These are phyloP conservation scores for Chrysoporthe deuterocubensis DNA, from an alignment of 2,329 filamentous ascomycete species.

Conservation along the genomic window DNA sequence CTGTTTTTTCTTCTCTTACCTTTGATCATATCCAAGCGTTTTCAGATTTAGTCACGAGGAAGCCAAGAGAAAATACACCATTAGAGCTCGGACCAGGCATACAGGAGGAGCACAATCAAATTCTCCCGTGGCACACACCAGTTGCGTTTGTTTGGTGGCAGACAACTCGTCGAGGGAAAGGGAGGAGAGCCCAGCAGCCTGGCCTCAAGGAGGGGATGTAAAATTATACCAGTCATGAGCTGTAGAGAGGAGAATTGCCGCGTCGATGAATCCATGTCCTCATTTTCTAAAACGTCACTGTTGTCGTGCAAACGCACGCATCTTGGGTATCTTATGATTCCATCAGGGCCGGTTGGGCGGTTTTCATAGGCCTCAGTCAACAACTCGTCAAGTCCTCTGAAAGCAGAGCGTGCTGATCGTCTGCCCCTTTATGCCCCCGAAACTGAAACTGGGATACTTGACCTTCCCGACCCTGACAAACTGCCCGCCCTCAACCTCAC, in stretches of 20 bases:
- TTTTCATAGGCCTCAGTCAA: not conserved
- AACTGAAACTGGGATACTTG: conserved; percentile 84
- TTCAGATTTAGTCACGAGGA: conserved; percentile 24
- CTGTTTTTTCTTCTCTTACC: conserved; percentile 11
- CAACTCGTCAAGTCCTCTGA: conserved; percentile 42
- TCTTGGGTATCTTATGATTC: not conserved
- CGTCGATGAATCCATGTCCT: conserved; percentile 22
- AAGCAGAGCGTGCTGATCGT: conserved; percentile 90
- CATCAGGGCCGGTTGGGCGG: not conserved
- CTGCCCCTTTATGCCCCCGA: conserved; percentile 86
- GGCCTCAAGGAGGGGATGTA: conserved; percentile 21
- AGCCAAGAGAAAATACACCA: conserved; percentile 27
- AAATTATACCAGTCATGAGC: conserved; percentile 26
- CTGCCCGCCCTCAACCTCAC: conserved; percentile 36
- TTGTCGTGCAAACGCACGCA: not conserved
- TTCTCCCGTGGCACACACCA: conserved; percentile 15
- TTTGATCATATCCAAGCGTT: conserved; percentile 26
- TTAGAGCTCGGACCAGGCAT: conserved; percentile 28
- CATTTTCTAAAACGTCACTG: conserved; percentile 12
- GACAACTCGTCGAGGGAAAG: conserved; percentile 10
- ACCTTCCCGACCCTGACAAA: conserved; percentile 70
- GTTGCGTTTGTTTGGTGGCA: conserved; percentile 21
- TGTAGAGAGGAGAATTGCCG: conserved; percentile 22
- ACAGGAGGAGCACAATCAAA: conserved; percentile 23
- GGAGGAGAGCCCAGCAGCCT: conserved; percentile 17